Conservation (phyloP, 805 yeast genomes). For the Myxozyma melibiosi region DNA sequence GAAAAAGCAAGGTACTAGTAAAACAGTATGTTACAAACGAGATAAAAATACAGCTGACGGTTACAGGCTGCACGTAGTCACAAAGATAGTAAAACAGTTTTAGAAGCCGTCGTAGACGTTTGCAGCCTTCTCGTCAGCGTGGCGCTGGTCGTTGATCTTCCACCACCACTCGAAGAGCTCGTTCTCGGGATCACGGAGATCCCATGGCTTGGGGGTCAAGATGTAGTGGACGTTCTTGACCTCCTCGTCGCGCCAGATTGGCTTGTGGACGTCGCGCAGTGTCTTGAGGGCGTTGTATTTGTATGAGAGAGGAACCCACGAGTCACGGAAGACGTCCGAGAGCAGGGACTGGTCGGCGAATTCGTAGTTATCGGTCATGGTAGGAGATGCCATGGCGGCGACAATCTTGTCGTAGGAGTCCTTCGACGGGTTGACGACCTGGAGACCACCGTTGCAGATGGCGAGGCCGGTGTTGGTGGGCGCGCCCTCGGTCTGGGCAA, state of each 20-base stretch:
- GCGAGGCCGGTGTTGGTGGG: conserved; percentile 47
- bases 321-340: conserved; percentile 54
- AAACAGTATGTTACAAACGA: neutral
- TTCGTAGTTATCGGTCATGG: conserved; percentile 48
- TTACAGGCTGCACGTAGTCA: neutral
- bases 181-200: conserved; percentile 42
- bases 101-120: conserved; percentile 35
- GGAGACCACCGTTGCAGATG: conserved; percentile 62
- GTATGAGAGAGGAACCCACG: conserved; percentile 57
- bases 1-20: too few species aligned
- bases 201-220: conserved; percentile 65
- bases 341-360: conserved; percentile 63
- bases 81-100: neutral
- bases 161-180: conserved; percentile 55
- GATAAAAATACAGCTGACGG: neutral
- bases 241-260: conserved; percentile 51
- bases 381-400: conserved; percentile 46
- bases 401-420: conserved; percentile 48
- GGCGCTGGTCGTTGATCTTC: conserved; percentile 46
- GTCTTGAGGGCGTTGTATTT: conserved; percentile 62
- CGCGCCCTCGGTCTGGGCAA: conserved; percentile 39
- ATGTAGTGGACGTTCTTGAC: conserved; percentile 63
- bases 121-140: conserved; percentile 36
- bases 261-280: conserved; percentile 48
- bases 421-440: conserved; percentile 51